phyloP scores from a whole-genome alignment of 805 yeast species.

The Starmerella khaoyaiensis region DNA sequence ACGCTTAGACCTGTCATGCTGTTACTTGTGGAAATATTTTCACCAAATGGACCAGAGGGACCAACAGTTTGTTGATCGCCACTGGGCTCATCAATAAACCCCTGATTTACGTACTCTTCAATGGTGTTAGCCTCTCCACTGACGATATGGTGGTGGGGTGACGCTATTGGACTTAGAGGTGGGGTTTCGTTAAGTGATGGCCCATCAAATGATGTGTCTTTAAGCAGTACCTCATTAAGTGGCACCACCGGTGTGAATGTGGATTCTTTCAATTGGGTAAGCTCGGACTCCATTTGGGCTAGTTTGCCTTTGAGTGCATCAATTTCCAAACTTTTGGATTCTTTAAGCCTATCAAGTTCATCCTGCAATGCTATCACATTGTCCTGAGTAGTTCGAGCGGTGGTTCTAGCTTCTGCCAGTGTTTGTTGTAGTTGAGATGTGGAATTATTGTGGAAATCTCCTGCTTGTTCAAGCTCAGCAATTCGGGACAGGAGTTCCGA shows the following conservation, averaged over 20 bases:
- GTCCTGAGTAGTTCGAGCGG: constrained; percentile 8
- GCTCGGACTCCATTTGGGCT: background rate
- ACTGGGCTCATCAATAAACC: too few species aligned
- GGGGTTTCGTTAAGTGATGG: too few species aligned
- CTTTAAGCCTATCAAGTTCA: constrained; percentile 5
- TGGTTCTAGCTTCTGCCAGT: constrained; percentile 11
- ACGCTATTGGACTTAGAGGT: too few species aligned
- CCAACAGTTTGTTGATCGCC: constrained; percentile 8
- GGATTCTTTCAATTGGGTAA: background rate
- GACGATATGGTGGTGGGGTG: too few species aligned
- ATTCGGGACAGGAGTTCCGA: constrained; percentile 43
- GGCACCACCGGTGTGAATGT: background rate
- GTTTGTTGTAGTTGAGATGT: constrained; percentile 7
- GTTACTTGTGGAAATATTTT: background rate
- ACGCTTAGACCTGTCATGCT: too few species aligned
- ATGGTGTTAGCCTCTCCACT: too few species aligned
- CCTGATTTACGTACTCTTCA: too few species aligned
- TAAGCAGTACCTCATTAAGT: too few species aligned
- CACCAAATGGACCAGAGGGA: constrained; percentile 13
- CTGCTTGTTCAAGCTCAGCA: constrained; percentile 21
- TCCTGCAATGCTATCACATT: constrained; percentile 8
- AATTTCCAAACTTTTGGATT: background rate
- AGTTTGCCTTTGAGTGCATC: background rate
- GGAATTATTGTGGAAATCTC: constrained; percentile 1
- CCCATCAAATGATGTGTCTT: too few species aligned